Evolutionary conservation across 2,329 filamentous ascomycete genomes (phyloP), one percentile per base, ranked within the genome.

Genomic region (Fusarium verrucosum): DNA sequence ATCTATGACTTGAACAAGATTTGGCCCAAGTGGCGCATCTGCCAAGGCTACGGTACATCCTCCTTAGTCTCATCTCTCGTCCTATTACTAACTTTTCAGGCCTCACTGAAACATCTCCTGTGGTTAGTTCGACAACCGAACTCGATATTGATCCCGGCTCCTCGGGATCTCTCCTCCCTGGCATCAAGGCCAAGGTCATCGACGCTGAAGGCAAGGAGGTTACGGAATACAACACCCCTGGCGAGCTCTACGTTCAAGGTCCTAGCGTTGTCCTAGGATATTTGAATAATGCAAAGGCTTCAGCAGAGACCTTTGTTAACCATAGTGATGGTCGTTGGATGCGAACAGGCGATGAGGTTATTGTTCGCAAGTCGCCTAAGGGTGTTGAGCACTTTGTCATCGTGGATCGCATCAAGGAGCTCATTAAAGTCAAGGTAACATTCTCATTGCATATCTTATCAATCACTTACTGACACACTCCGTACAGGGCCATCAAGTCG

Each of bases 341-440:
- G 83, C 86, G 85, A 36, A 97, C 94, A 0, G 94, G 94, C 7
- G 94, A 97, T 70, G 92, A 96, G 74, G 92, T 90, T 0, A 80
- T 94, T 4, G 80, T 96, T 11, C 83, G 84, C 4, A 83, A 85
- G 70, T 81, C 86, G 9, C 83, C 86, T 0, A 80, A 82, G 4
- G 92, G 92, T 4, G 80, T 89, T 65, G 92, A 97, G 76, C 94
- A 97, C 72, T 75, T 97, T 44, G 89, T 92, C 73, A 89, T 97
- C 57, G 90, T 93, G 2, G 94, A 97, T 74, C 87, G 94, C 14
- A 77, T 83, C 63, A 84, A 87, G 71, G 87, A 92, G 72, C 80
- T 92, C 47, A 92, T 92, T 77, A 92, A 92, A 74, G 89, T 92
- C 72, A 92, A 92, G 81, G 88, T 89, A 78, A 19, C 75, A n/a